phyloP scores from a whole-genome alignment of 2,329 filamentous ascomycete species.

The Hypoxylon rubiginosum region DNA sequence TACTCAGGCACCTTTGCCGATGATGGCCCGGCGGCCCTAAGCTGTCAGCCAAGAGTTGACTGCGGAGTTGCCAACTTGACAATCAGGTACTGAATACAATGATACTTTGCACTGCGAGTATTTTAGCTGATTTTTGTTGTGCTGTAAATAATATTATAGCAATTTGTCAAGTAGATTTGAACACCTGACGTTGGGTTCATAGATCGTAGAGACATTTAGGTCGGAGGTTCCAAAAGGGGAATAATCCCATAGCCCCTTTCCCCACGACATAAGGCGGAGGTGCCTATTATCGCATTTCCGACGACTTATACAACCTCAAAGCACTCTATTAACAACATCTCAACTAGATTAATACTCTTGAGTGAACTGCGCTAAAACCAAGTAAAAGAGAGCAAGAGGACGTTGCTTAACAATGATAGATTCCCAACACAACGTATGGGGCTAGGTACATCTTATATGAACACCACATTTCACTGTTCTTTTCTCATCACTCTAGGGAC shows the following conservation, averaged over 20 bases:
- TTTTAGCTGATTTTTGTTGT: neutral
- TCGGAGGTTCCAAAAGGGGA: conserved; percentile 33
- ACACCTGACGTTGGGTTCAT: neutral
- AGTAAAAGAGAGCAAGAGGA: too few species aligned
- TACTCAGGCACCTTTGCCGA: conserved; percentile 26
- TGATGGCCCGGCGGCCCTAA: conserved; percentile 35
- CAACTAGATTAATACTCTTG: neutral
- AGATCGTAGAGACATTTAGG: neutral
- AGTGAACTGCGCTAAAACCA: neutral
- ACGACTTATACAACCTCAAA: conserved; percentile 3
- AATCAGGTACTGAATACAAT: neutral
- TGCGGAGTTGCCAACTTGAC: conserved; percentile 31
- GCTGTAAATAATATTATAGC: neutral
- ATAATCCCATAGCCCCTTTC: neutral
- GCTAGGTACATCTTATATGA: too few species aligned
- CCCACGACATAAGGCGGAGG: conserved; percentile 22
- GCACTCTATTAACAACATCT: neutral
- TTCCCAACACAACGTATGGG: too few species aligned
- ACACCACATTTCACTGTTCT: too few species aligned
- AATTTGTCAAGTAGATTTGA: neutral
- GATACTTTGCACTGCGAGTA: conserved; percentile 3
- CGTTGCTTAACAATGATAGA: too few species aligned
- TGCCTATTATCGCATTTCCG: conserved; percentile 12
- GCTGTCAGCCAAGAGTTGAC: neutral
- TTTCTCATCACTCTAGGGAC: too few species aligned